phyloP scores from a whole-genome alignment of 2,329 filamentous ascomycete species.

The Chaetothyriales sp. region DNA sequence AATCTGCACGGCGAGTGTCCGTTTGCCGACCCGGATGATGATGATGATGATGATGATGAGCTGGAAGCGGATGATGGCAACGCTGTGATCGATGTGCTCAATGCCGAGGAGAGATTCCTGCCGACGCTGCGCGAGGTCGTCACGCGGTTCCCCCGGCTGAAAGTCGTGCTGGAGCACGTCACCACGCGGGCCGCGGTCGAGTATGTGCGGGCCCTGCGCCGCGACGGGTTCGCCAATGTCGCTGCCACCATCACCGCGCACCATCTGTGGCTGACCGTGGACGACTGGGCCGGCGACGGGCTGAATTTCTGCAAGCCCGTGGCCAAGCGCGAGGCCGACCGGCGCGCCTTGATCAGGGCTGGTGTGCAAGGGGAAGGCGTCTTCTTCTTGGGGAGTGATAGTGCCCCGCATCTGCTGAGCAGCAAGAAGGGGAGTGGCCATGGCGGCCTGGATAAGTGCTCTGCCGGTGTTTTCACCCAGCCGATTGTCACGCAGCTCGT shows the following conservation, averaged over 20 bases:
- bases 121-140: conserved; percentile 65
- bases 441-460: conserved; percentile 23
- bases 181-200: conserved; percentile 68
- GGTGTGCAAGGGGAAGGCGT: conserved; percentile 22
- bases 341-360: conserved; percentile 54
- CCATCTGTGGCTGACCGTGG: conserved; percentile 65
- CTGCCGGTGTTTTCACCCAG: conserved; percentile 49
- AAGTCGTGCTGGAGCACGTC: conserved; percentile 55
- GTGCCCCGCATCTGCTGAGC: conserved; percentile 47
- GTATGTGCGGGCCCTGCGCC: conserved; percentile 51
- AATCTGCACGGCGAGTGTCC: conserved; percentile 91
- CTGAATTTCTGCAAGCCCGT: conserved; percentile 70
- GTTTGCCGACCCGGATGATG: conserved; percentile 1
- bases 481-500: conserved; percentile 44
- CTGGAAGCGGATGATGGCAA: too few relatives aligned
- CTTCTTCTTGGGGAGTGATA: conserved; percentile 58
- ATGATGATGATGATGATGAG: background rate
- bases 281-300: conserved; percentile 56
- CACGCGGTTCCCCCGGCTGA: conserved; percentile 55
- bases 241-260: conserved; percentile 73
- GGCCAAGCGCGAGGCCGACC: conserved; percentile 56
- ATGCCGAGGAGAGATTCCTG: conserved; percentile 62
- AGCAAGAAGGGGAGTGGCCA: conserved; percentile 41
- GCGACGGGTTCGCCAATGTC: conserved; percentile 41
- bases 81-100: conserved; percentile 40